Evolutionary conservation across 2,329 filamentous ascomycete species (phyloP).

Genomic region (Orbilia quercus): DNA sequence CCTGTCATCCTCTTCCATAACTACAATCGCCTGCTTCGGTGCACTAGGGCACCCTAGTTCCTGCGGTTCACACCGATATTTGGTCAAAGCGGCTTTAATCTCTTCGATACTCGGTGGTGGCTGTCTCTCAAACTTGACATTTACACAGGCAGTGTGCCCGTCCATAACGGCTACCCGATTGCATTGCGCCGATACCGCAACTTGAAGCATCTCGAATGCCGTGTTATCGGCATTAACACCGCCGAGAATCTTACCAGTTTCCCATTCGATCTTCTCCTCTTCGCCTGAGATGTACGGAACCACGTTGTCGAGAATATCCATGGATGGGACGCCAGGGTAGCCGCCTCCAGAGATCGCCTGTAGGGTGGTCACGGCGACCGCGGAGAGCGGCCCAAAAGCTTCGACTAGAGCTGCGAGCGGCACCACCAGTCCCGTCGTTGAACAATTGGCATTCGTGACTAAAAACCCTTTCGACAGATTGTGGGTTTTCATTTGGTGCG

Average conservation of each 20-base stretch:
- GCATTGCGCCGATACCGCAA: slow-evolving; percentile 86
- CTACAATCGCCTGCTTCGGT: slow-evolving; percentile 80
- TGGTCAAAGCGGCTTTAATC: slow-evolving; percentile 80
- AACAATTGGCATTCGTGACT: slow-evolving; percentile 98
- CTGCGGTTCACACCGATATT: slow-evolving; percentile 84
- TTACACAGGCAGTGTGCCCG: slow-evolving; percentile 95
- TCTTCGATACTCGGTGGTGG: slow-evolving; percentile 79
- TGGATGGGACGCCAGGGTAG: slow-evolving; percentile 87
- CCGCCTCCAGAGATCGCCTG: slow-evolving; percentile 94
- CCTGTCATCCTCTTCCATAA: slow-evolving; percentile 88
- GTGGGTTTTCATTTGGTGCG: slow-evolving; percentile 82
- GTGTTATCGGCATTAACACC: slow-evolving; percentile 76
- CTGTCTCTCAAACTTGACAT: slow-evolving; percentile 80
- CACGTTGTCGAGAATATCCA: slow-evolving; percentile 97
- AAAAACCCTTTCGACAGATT: slow-evolving; percentile 85
- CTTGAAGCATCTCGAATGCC: slow-evolving; percentile 79
- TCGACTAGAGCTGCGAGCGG: slow-evolving; percentile 90
- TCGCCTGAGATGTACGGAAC: slow-evolving; percentile 93
- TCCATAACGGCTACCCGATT: slow-evolving; percentile 95
- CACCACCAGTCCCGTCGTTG: slow-evolving; percentile 94
- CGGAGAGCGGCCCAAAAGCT: slow-evolving; percentile 83
- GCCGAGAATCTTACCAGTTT: slow-evolving; percentile 94
- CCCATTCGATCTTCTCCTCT: slow-evolving; percentile 94
- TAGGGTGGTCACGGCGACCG: slow-evolving; percentile 84
- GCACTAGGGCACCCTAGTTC: slow-evolving; percentile 87